These are phyloP conservation scores for Jaapia argillacea DNA, from an alignment of 768 basidiomycete species.

Conservation along the genomic window DNA sequence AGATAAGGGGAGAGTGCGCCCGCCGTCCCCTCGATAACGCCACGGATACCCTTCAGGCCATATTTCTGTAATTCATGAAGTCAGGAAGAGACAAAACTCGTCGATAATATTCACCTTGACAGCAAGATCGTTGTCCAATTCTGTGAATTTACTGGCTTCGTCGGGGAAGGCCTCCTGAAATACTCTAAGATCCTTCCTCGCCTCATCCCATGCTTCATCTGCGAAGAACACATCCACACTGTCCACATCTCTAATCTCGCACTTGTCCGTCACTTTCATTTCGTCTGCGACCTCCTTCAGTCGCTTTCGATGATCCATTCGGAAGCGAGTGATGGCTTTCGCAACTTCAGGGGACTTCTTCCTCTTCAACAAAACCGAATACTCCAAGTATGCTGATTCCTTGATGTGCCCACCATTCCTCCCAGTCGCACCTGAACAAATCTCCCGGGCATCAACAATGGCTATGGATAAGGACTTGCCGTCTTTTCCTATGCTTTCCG, in stretches of 20 bases:
- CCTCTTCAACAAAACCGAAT: conserved; percentile 33
- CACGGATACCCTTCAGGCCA: conserved; percentile 35
- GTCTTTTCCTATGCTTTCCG: conserved; percentile 8
- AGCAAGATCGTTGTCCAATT: conserved; percentile 9
- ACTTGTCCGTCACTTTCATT: conserved; percentile 38
- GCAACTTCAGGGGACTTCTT: conserved; percentile 36
- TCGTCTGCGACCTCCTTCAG: conserved; percentile 40
- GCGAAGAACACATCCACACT: conserved; percentile 48
- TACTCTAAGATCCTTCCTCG: conserved; percentile 29
- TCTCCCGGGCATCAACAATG: conserved; percentile 75
- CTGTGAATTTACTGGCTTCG: conserved; percentile 23
- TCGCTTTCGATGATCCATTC: conserved; percentile 44
- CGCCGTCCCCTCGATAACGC: conserved; percentile 42
- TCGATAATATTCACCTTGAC: not conserved
- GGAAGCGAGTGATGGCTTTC: conserved; percentile 45
- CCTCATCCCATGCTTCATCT: conserved; percentile 27
- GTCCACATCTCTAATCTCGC: conserved; percentile 49
- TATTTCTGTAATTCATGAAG: conserved; percentile 27
- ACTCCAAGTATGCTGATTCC: conserved; percentile 50
- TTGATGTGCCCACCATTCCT: conserved; percentile 67
- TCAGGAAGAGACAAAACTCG: not conserved
- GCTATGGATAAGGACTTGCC: conserved; percentile 32
- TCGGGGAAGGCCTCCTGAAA: conserved; percentile 43
- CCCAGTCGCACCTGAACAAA: conserved; percentile 66
- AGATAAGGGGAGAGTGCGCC: conserved; percentile 66